These are phyloP conservation scores for Litchi chinensis DNA, from an alignment of 345 rosid species.

Conservation along the genomic window DNA sequence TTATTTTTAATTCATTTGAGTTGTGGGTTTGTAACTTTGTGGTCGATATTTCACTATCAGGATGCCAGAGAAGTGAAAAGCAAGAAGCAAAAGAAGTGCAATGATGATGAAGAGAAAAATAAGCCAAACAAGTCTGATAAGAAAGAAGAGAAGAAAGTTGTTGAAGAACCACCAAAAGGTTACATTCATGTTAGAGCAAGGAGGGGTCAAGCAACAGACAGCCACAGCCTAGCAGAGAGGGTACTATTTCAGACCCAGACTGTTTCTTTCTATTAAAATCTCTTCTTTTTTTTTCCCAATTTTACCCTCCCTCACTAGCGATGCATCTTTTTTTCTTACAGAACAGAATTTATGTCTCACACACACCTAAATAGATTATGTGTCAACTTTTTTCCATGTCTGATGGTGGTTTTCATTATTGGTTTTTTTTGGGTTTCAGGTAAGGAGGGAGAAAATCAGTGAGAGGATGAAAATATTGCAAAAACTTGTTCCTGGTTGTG, in stretches of 20 bases:
- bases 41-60: conserved; percentile 28
- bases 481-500: conserved; percentile 79
- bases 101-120: conserved; percentile 27
- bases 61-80: conserved; percentile 44
- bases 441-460: conserved; percentile 78
- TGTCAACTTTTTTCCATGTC: background rate
- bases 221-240: conserved; percentile 85
- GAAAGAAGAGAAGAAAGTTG: conserved; percentile 29
- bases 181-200: conserved; percentile 87
- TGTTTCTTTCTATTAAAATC: background rate
- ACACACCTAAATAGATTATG: background rate
- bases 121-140: conserved; percentile 27
- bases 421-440: conserved; percentile 36
- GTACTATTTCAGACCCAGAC: conserved; percentile 28
- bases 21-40: background rate
- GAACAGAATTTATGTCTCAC: no score
- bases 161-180: conserved; percentile 51
- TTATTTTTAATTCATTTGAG: no score
- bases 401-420: conserved; percentile 1
- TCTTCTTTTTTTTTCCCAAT: conserved; percentile 5
- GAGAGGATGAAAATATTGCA: conserved; percentile 69
- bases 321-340: background rate
- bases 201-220: conserved; percentile 82
- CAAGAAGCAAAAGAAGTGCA: conserved; percentile 53
- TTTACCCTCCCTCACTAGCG: background rate